These are phyloP conservation scores for Aleurites moluccanus DNA, from an alignment of 441 rosid genomes.

Conservation along the genomic window DNA sequence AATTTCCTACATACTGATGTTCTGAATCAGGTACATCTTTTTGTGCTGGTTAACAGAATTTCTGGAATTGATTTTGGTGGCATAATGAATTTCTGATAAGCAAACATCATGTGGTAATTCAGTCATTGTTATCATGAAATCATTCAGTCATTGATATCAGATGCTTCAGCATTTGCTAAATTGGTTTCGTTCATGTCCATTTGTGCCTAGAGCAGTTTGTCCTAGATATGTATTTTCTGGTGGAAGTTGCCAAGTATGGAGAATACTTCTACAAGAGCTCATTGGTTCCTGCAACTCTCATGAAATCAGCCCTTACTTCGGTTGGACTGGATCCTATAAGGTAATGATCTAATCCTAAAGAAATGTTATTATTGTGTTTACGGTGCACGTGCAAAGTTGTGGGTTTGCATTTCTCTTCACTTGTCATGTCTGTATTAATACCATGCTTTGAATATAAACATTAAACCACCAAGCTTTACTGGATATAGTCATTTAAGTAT, in stretches of 20 bases:
- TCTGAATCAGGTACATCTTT: conserved; percentile 36
- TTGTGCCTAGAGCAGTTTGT: conserved; percentile 39
- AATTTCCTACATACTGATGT: conserved; percentile 22
- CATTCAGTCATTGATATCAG: no score
- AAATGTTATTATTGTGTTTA: neutral
- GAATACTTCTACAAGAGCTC: conserved; percentile 50
- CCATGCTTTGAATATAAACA: no score
- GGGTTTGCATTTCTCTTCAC: neutral
- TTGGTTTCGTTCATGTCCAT: conserved; percentile 17
- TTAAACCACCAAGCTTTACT: neutral
- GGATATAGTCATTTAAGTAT: neutral
- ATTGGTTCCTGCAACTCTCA: conserved; percentile 34
- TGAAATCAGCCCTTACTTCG: conserved; percentile 41
- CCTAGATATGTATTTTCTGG: conserved; percentile 50
- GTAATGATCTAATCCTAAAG: conserved; percentile 31
- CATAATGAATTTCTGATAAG: conserved; percentile 3
- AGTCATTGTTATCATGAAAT: neutral
- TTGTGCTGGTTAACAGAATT: neutral
- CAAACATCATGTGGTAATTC: neutral
- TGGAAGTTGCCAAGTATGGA: conserved; percentile 39
- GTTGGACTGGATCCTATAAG: conserved; percentile 50
- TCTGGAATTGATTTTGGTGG: neutral
- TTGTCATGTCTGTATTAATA: neutral
- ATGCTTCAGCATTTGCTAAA: conserved; percentile 20
- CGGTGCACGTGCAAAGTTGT: neutral